phyloP scores from a whole-genome alignment of 306 rosid species.

The Mimosa bimucronata region DNA sequence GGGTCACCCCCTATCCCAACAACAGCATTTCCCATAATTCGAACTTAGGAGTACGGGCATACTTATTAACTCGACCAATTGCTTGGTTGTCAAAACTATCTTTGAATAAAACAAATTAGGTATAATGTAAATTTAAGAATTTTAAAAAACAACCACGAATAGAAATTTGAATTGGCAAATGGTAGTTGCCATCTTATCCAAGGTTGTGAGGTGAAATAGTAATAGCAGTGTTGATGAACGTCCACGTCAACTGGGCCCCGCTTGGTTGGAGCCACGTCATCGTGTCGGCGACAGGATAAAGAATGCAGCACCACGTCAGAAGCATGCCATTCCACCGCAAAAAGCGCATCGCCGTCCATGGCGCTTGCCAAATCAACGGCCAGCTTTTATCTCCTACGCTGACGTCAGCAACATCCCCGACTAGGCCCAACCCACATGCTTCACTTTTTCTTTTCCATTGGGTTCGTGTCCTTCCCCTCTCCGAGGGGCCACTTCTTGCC shows the following conservation, averaged over 20 bases:
- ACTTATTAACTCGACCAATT: no score
- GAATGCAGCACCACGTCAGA: conserved; percentile 47
- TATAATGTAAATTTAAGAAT: neutral
- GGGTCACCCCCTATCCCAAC: no score
- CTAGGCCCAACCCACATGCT: conserved; percentile 11
- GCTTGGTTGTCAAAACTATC: neutral
- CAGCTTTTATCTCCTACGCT: conserved; percentile 13
- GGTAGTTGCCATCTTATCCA: neutral
- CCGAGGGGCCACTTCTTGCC: neutral
- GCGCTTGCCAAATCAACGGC: conserved; percentile 13
- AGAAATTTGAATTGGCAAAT: neutral
- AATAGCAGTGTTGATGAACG: conserved; percentile 21
- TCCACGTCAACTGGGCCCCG: conserved; percentile 48
- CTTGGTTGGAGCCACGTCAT: conserved; percentile 53
- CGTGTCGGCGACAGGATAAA: conserved; percentile 19
- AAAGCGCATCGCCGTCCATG: conserved; percentile 44
- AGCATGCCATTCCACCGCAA: conserved; percentile 38
- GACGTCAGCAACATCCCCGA: conserved; percentile 36
- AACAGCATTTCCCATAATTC: no score
- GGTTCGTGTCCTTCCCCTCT: neutral
- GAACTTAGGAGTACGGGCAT: no score
- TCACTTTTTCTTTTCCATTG: neutral
- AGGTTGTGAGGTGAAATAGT: neutral
- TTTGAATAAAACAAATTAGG: no score
- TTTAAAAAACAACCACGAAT: no score